Conservation (phyloP, 1,284 basidiomycete species). For the Fomitopsis pinicola region DNA sequence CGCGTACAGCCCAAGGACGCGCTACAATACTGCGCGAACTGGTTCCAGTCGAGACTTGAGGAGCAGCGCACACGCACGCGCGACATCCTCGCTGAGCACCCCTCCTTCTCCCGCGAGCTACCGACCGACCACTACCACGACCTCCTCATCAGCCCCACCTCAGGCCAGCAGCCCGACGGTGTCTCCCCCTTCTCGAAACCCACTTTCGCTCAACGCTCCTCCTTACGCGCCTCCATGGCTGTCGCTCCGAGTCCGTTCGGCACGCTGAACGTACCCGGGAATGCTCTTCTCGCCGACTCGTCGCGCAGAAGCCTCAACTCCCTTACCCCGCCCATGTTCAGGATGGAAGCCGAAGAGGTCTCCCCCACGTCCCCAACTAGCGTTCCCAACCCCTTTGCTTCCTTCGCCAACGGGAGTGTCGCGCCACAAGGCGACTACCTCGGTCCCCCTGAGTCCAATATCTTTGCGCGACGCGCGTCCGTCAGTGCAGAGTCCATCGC, state of each 20-base stretch:
- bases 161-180: conserved; percentile 25
- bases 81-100: conserved; percentile 54
- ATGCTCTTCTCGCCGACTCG: conserved; percentile 56
- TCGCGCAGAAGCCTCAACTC: conserved; percentile 3
- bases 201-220: conserved; percentile 34
- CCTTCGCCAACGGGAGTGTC: conserved; percentile 31
- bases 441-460: conserved; percentile 65
- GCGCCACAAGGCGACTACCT: conserved; percentile 56
- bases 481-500: conserved; percentile 97
- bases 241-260: conserved; percentile 59
- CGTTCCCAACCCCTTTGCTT: conserved; percentile 40
- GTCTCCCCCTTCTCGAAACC: conserved; percentile 31
- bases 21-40: conserved; percentile 92
- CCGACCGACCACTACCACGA: conserved; percentile 61
- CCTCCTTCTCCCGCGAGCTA: conserved; percentile 43
- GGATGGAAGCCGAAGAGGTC: conserved; percentile 51
- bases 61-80: conserved; percentile 74
- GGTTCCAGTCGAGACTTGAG: conserved; percentile 88
- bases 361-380: conserved; percentile 63
- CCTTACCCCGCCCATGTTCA: conserved; percentile 46
- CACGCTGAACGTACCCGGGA: conserved; percentile 72
- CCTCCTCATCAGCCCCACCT: conserved; percentile 36
- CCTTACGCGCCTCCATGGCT: conserved; percentile 46
- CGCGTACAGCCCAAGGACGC: conserved; percentile 85
- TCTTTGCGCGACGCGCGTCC: conserved; percentile 88